phyloP scores from a whole-genome alignment of 163 green algal genomes.

The Prototheca wickerhamii region DNA sequence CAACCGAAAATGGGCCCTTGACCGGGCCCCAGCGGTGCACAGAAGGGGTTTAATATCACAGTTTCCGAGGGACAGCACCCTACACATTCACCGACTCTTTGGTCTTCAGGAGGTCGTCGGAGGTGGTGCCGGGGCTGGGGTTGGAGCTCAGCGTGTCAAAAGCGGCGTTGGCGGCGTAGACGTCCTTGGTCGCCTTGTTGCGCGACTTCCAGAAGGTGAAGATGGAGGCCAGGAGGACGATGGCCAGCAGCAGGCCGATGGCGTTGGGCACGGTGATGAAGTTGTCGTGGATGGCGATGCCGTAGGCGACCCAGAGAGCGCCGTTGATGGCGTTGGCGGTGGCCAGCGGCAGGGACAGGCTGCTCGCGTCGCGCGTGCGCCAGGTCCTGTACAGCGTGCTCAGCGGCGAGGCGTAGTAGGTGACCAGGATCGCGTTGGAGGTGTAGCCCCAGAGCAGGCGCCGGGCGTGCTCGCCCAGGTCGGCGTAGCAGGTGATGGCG shows the following conservation, averaged over 20 bases:
- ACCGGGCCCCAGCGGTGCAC: too few relatives aligned
- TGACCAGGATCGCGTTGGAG: constrained; percentile 32
- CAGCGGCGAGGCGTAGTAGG: constrained; percentile 45
- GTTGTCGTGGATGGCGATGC: constrained; percentile 37
- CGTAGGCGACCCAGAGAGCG: constrained; percentile 44
- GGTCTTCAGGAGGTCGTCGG: too few relatives aligned
- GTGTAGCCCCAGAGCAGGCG: constrained; percentile 34
- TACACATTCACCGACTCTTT: too few relatives aligned
- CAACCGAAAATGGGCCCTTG: too few relatives aligned
- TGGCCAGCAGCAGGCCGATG: constrained; percentile 4
- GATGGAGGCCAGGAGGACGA: constrained; percentile 11
- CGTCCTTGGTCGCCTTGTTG: constrained; percentile 10
- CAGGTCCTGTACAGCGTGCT: constrained; percentile 39
- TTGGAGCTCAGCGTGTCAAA: neutral
- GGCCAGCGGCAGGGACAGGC: constrained; percentile 36
- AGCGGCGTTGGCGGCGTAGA: neutral
- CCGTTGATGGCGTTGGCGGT: constrained; percentile 45
- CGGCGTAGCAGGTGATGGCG: constrained; percentile 21
- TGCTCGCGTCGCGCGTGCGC: constrained; percentile 26
- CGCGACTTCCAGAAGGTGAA: constrained; percentile 1
- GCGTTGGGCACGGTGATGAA: constrained; percentile 56
- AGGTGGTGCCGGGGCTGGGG: too few relatives aligned
- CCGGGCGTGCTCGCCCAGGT: constrained; percentile 19
- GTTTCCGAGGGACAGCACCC: too few relatives aligned
- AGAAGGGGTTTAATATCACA: too few relatives aligned